phyloP scores from a whole-genome alignment of 345 rosid genomes.

The Turritis glabra region DNA sequence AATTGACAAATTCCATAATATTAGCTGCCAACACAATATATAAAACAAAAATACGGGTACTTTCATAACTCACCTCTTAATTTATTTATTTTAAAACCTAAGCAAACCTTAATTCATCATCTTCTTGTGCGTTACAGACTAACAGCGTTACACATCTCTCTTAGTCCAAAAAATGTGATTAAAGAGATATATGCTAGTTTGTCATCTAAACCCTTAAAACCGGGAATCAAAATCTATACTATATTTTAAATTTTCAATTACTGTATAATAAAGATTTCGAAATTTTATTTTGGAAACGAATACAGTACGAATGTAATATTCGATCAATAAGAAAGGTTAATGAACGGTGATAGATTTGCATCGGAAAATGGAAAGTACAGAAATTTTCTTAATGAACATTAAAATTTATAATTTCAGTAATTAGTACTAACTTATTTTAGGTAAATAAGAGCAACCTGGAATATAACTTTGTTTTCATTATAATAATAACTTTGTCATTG shows the following conservation, averaged over 20 bases:
- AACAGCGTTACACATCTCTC: slow-evolving; percentile 27
- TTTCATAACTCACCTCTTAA: slow-evolving; percentile 9
- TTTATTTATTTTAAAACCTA: neutral
- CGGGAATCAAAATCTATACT: neutral
- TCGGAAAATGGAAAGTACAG: neutral
- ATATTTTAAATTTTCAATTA: neutral
- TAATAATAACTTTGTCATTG: neutral
- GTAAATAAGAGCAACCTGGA: neutral
- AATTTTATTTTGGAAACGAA: neutral
- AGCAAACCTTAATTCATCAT: slow-evolving; percentile 15
- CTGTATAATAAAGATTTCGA: neutral
- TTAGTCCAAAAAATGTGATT: slow-evolving; percentile 30
- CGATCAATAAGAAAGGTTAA: neutral
- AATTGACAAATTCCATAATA: slow-evolving; percentile 26
- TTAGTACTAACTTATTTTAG: neutral
- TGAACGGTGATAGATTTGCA: neutral
- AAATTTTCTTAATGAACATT: neutral
- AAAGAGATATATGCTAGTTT: slow-evolving; percentile 5
- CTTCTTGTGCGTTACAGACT: slow-evolving; percentile 26
- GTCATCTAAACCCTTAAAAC: neutral
- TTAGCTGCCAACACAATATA: slow-evolving; percentile 24
- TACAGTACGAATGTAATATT: neutral
- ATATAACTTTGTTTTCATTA: neutral
- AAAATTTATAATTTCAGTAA: neutral
- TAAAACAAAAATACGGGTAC: slow-evolving; percentile 7